Evolutionary conservation across 345 rosid species (phyloP).

Genomic region (Rhodamnia rubescens): DNA sequence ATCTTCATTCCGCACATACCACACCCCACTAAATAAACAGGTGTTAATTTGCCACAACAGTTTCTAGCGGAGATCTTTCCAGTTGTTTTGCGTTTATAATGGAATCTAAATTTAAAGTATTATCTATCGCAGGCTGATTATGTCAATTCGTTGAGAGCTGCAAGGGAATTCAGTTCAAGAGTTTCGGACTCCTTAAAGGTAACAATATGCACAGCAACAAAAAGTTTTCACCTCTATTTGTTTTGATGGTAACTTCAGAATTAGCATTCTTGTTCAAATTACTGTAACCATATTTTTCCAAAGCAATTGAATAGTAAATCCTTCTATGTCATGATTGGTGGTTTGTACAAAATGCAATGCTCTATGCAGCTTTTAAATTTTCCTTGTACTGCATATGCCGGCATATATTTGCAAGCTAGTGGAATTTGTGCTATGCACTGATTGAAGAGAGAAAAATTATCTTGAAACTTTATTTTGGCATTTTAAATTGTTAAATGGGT

Average conservation of each 20-base stretch:
- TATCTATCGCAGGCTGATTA: constrained; percentile 48
- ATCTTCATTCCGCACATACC: constrained; percentile 98
- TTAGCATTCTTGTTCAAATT: neutral
- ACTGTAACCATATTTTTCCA: too few relatives aligned
- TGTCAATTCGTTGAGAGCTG: constrained; percentile 91
- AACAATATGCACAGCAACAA: neutral
- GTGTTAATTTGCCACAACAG: constrained; percentile 12
- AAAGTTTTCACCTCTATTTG: neutral
- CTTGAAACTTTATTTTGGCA: too few relatives aligned
- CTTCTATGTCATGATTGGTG: too few relatives aligned
- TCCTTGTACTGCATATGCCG: too few relatives aligned
- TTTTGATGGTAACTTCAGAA: neutral
- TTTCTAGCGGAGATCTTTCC: neutral
- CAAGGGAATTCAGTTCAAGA: constrained; percentile 68
- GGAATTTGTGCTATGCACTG: too few relatives aligned
- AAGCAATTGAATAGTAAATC: too few relatives aligned
- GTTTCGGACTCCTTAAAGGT: constrained; percentile 80
- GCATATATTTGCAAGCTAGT: too few relatives aligned
- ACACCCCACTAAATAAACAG: constrained; percentile 94
- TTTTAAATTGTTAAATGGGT: too few relatives aligned
- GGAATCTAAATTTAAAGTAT: neutral
- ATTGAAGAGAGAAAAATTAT: too few relatives aligned
- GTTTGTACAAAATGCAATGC: too few relatives aligned
- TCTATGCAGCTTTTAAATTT: too few relatives aligned
- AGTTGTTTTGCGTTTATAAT: neutral